These are phyloP conservation scores for Eucalyptus cladocalyx DNA, from an alignment of 345 rosid genomes.

Conservation along the genomic window DNA sequence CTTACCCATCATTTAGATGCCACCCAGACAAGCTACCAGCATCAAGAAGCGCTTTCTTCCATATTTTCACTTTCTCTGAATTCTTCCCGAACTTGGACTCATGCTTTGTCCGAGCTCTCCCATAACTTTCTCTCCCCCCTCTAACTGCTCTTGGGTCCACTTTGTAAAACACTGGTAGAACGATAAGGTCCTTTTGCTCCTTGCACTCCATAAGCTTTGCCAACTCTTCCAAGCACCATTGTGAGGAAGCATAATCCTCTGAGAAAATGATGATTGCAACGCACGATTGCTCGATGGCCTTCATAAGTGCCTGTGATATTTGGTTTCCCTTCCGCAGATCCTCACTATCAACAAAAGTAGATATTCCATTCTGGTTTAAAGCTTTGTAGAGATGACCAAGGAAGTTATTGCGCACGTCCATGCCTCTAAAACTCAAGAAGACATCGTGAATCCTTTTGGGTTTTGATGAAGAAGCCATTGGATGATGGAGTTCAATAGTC, in stretches of 20 bases:
- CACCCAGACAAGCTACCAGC: background rate
- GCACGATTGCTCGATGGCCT: too few species aligned
- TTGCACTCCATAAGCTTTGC: background rate
- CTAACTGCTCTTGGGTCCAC: background rate
- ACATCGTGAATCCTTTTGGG: background rate
- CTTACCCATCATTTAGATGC: background rate
- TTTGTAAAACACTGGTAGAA: background rate
- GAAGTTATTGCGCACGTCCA: background rate
- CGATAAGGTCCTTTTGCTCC: background rate
- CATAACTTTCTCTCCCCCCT: background rate
- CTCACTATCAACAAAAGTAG: too few species aligned
- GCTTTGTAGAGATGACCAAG: background rate
- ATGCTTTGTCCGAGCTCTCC: background rate
- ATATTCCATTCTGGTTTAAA: too few species aligned
- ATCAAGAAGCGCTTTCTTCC: background rate
- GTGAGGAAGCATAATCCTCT: background rate
- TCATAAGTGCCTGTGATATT: too few species aligned
- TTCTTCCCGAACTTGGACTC: background rate
- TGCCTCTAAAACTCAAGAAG: background rate
- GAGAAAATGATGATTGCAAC: too few species aligned
- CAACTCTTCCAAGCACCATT: background rate
- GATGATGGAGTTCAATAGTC: background rate
- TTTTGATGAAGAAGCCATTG: background rate
- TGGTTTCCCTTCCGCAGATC: too few species aligned
- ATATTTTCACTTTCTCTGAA: background rate